Base-by-base conservation (phyloP, 345 rosid species). In the Diplotaxis tenuifolia region DNA sequence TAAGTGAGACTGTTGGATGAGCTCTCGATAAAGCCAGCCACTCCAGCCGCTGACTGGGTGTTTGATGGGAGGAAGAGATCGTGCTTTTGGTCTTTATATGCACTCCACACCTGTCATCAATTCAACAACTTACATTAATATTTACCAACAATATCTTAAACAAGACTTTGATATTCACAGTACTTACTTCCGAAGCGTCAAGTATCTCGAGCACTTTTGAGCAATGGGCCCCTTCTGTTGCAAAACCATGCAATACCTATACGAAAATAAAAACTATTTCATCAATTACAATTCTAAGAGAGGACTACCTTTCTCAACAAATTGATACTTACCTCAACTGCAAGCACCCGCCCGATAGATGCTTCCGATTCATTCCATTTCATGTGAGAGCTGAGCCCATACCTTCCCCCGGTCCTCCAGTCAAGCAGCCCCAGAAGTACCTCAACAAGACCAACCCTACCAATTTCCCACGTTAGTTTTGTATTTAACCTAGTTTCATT, bases 321-420 rank as follows among this genome's bases (percentile, higher is more conserved):
- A 50, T 23, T 32, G 14, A 6, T 14, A 49, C 67, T 49, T 23
- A 95, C 99, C 98, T 95, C 98, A 57, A 95, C 83, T n/a, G 98
- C 99, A 25, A 95, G 94, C 69, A 95, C 99, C 74, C 98, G 85
- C 27, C 99, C 96, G 42, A 95, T 95, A 42, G 99, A 87, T 79
- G 97, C 99, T 83, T 95, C 99, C 1, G 96, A 87, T 84, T 92
- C 98, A 82, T 90, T 95, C 99, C 98, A 95, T 82, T 92, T 95
- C 99, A 95, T 87, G 62, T 92, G 96, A 62, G 94, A 77, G 76
- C 90, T 86, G 16, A 92, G 88, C 29, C 98, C 98, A 75, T 85
- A 85, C 69, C 91, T 87, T 55, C 99, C 97, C 2, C 96, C 98
- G 23, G 94, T 83, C 70, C 98, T 88, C 99, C 99, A 92, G 77